phyloP scores from a whole-genome alignment of 345 rosid genomes.

The Anacardium occidentale region DNA sequence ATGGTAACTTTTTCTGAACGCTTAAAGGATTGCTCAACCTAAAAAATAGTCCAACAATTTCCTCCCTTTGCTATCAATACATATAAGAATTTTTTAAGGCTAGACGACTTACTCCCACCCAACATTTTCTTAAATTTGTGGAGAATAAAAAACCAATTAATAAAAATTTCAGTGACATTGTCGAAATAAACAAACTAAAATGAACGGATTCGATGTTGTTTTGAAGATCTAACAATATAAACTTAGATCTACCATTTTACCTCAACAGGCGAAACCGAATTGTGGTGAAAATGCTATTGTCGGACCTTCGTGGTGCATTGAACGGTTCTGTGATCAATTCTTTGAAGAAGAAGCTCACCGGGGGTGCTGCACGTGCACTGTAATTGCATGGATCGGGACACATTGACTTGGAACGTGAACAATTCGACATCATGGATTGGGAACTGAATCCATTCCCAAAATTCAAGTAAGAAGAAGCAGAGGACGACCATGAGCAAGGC shows the following conservation, averaged over 20 bases:
- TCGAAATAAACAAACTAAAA: slow-evolving; percentile 11
- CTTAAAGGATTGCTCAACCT: too few relatives aligned
- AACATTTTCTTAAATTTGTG: too few relatives aligned
- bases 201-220: slow-evolving; percentile 10
- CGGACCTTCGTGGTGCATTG: slow-evolving; percentile 53
- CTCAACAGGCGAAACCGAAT: slow-evolving; percentile 95
- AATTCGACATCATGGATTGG: slow-evolving; percentile 82
- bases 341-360: slow-evolving; percentile 58
- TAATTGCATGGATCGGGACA: slow-evolving; percentile 39
- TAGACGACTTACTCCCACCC: too few relatives aligned
- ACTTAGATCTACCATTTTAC: slow-evolving; percentile 65
- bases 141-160: slow-evolving; percentile 11
- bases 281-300: slow-evolving; percentile 92
- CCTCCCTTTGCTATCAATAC: too few relatives aligned
- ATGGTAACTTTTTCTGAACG: slow-evolving; percentile 10
- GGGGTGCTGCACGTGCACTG: slow-evolving; percentile 31
- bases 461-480: slow-evolving; percentile 54
- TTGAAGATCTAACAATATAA: slow-evolving; percentile 48
- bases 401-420: slow-evolving; percentile 59
- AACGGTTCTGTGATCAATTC: slow-evolving; percentile 68
- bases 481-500: slow-evolving; percentile 77
- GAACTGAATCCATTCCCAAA: slow-evolving; percentile 49
- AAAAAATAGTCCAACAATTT: too few relatives aligned
- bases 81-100: too few relatives aligned
- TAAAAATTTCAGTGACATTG: slow-evolving; percentile 7